phyloP scores from a whole-genome alignment of 495 filamentous ascomycete species.

The Daldinia loculata region DNA sequence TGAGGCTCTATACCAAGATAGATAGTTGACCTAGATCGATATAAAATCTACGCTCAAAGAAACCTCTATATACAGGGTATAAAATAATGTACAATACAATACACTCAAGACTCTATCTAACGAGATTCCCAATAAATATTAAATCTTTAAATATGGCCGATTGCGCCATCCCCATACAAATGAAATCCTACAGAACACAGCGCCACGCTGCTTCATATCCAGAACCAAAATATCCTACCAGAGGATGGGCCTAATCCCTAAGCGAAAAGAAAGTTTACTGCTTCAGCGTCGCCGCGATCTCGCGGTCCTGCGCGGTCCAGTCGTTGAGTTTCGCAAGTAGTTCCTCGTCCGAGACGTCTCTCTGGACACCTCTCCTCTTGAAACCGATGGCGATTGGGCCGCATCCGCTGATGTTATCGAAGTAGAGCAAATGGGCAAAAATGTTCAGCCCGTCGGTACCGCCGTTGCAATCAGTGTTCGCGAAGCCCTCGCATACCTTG shows the following conservation, averaged over 20 bases:
- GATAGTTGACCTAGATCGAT: neutral
- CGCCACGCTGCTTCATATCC: neutral
- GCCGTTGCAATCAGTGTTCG: constrained; percentile 53
- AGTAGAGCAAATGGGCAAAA: constrained; percentile 50
- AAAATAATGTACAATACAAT: neutral
- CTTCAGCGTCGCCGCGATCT: constrained; percentile 10
- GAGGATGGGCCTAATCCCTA: neutral
- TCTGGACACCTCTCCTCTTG: constrained; percentile 22
- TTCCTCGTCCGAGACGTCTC: constrained; percentile 44
- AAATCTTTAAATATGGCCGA: neutral
- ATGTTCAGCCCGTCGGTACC: constrained; percentile 46
- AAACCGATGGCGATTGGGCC: constrained; percentile 28
- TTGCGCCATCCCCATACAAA: neutral
- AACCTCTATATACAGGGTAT: neutral
- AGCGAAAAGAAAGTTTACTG: neutral
- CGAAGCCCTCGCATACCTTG: constrained; percentile 50
- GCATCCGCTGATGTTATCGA: constrained; percentile 49
- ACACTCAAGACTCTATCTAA: neutral
- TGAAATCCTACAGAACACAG: neutral
- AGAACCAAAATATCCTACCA: neutral
- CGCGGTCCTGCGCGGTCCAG: constrained; percentile 43
- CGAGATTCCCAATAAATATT: neutral
- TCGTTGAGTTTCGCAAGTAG: constrained; percentile 43
- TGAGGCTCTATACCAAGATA: neutral
- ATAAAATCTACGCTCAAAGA: neutral